Conservation (phyloP, 2,329 filamentous ascomycete genomes). For the Chalara sp. region DNA sequence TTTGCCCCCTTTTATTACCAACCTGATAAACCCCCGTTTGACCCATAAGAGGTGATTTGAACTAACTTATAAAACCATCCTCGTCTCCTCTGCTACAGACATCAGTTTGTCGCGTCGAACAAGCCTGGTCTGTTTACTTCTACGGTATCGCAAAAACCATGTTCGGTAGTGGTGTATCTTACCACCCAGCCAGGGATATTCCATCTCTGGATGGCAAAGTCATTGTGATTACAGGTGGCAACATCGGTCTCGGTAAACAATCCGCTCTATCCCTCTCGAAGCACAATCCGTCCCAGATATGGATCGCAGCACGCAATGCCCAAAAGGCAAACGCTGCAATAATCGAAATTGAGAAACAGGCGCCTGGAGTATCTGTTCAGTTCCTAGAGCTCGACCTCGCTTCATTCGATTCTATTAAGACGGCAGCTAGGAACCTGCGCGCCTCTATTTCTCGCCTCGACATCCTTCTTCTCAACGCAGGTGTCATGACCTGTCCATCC, state of each 20-base stretch:
- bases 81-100: no score
- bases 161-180: no score
- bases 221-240: conserved; percentile 28
- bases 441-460: conserved; percentile 32
- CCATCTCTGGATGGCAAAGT: conserved; percentile 32
- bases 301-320: conserved; percentile 31
- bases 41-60: no score
- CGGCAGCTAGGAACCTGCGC: conserved; percentile 32
- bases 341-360: conserved; percentile 27
- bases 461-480: conserved; percentile 39
- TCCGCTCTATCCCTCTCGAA: conserved; percentile 33
- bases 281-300: conserved; percentile 33
- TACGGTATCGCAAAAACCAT: no score
- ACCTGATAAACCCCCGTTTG: no score
- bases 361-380: conserved; percentile 8
- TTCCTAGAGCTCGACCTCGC: conserved; percentile 31
- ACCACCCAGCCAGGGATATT: conserved; percentile 23
- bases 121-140: no score
- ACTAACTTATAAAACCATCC: no score
- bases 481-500: conserved; percentile 34
- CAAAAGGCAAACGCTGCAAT: conserved; percentile 30
- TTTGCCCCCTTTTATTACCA: no score
- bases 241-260: conserved; percentile 37
- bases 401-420: conserved; percentile 36
- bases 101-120: no score